These are phyloP conservation scores for Zygoascus ofunaensis DNA, from an alignment of 805 yeast species.

Conservation along the genomic window DNA sequence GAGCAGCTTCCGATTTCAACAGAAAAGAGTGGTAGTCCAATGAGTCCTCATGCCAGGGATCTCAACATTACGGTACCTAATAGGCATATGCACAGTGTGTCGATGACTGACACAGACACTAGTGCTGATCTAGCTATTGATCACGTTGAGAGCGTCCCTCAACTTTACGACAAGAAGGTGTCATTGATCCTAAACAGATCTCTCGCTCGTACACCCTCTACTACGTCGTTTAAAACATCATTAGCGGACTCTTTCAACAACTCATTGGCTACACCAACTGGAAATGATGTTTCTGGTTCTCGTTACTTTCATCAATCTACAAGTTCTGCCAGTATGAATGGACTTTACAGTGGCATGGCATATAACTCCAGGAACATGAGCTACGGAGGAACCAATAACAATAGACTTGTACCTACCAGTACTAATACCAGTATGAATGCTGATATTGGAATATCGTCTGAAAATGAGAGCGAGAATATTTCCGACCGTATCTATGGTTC, in stretches of 20 bases:
- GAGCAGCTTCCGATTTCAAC: neutral
- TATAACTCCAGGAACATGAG: neutral
- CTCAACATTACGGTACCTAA: slow-evolving; percentile 2
- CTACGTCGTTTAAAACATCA: slow-evolving; percentile 66
- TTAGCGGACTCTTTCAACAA: slow-evolving; percentile 54
- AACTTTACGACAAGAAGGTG: slow-evolving; percentile 69
- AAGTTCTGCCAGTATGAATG: neutral
- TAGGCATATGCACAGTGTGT: slow-evolving; percentile 29
- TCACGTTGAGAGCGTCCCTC: slow-evolving; percentile 65
- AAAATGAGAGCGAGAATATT: slow-evolving; percentile 1
- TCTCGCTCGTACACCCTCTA: slow-evolving; percentile 63
- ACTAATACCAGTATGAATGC: neutral
- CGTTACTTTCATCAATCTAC: neutral
- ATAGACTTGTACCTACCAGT: neutral
- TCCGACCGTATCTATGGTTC: slow-evolving; percentile 3
- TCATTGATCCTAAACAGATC: slow-evolving; percentile 65
- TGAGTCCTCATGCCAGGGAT: neutral
- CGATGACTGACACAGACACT: slow-evolving; percentile 53
- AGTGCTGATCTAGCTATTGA: slow-evolving; percentile 39
- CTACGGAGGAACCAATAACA: neutral
- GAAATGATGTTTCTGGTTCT: slow-evolving; percentile 1
- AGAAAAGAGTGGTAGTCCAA: neutral
- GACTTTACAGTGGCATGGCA: neutral
- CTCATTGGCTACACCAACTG: slow-evolving; percentile 9
- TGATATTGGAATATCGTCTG: neutral